Base-by-base conservation (phyloP, 192 early-diverging fungal species). In the Entophlyctis luteolus region DNA sequence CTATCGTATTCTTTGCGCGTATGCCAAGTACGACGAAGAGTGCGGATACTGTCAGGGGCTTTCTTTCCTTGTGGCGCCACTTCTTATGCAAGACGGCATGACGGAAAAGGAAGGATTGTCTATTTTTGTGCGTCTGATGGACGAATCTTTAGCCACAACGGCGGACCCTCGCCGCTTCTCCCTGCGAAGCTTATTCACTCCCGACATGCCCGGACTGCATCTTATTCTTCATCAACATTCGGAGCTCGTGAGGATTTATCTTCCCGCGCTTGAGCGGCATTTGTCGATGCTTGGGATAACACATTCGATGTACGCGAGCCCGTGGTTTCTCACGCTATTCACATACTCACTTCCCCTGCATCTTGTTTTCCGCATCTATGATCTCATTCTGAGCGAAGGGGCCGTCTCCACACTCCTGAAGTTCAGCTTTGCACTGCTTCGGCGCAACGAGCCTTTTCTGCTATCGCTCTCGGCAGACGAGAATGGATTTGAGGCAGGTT, bases 251-350 rank as follows among this genome's bases (percentile, higher is more conserved):
- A 81, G 81, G 23, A 86, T 90, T n/a, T 79, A 83, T 59, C 73
- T 96, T 66, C 96, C 96, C 2, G 74, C 84, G 42, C 73, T 99
- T 29, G 79, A 86, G 55, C 79, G 76, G 12, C 93, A 98, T 67
- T 85, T 99, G 50, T 70, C 81, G 8, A 72, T 75, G 39, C 85
- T 89, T 73, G 90, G 90, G 29, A 84, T 98, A n/a, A 83, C 85
- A 39, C 80, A 93, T 32, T 88, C 88, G 57, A 93, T 91, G 86
- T 99, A 93, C 67, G 94, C 93, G 16, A 89, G 90, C 27, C 94
- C 93, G 67, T 99, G 97, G 97, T 93, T 97, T 75, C 90, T 96
- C 83, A 99, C 97, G 2, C 77, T 99, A 56, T 99, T 96, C 81
- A 88, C 93, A 0, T 99, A 93, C 75, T 86, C 86, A 20, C 90